phyloP scores from a whole-genome alignment of 306 rosid species.

The Cucumis melo region DNA sequence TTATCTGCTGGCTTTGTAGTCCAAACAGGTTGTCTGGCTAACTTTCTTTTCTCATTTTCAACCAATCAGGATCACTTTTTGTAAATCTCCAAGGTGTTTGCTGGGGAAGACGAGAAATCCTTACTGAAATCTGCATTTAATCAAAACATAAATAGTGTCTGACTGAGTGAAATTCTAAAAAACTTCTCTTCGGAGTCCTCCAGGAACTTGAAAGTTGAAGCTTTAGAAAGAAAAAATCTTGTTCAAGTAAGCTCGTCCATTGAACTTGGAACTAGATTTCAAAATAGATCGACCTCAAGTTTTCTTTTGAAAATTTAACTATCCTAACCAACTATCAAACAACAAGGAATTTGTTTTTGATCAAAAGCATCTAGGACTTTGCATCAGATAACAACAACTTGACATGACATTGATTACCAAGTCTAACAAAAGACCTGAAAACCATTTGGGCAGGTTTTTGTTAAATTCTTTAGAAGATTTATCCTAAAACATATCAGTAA shows the following conservation, averaged over 20 bases:
- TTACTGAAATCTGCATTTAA: neutral
- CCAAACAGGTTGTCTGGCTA: neutral
- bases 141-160: neutral
- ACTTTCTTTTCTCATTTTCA: neutral
- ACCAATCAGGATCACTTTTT: neutral
- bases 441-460: neutral
- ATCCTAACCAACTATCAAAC: neutral
- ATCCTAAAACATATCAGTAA: neutral
- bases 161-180: neutral
- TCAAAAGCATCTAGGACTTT: neutral
- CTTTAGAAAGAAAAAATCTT: neutral
- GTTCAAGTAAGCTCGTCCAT: neutral
- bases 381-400: neutral
- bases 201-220: neutral
- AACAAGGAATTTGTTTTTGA: neutral
- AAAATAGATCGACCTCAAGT: neutral
- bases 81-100: neutral
- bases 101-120: neutral
- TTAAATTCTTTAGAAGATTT: neutral
- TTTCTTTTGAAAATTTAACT: neutral
- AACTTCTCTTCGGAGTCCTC: neutral
- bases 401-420: neutral
- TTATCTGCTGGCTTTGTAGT: neutral
- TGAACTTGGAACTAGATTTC: neutral
- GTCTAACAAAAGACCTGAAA: neutral